Base-by-base conservation (phyloP, 2,329 filamentous ascomycete genomes). In the Colletotrichum tanaceti region DNA sequence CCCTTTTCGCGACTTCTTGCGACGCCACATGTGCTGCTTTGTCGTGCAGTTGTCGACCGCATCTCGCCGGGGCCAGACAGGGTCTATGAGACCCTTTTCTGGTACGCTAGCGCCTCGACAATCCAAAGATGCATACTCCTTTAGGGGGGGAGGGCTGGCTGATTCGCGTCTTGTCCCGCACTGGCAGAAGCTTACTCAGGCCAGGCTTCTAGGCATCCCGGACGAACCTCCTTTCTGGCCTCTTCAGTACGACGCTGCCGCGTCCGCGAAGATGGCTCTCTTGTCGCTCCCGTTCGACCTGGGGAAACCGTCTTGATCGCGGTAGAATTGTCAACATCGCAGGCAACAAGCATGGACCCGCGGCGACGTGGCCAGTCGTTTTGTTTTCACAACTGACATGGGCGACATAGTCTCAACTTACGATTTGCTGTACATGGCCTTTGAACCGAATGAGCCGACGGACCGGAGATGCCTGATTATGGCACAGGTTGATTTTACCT, bases 1-100 rank as follows among this genome's bases (percentile, higher is more conserved):
- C 49, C 70, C 73, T 71, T 71, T 50, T 71, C 43, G 3, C 73
- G 67, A 75, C 71, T 71, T 70, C 53, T 71, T 39, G 3, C 73
- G 67, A 75, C 71, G 58, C 58, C 58, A 68, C 64, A 63, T 70
- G 66, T 22, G 39, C 28, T 49, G 41, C 18, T 53, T 22, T 53
- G 32, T 39, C 62, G 39, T 20, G 35, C 50, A 52, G 43, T 32
- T 1, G 28, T 28, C 54, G 61, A 52, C 43, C 62, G 44, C 55
- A 61, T 22, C 44, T 61, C 38, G 50, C 62, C 55, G 20, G 49
- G 38, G 62, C 49, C 16, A 65, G 55, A 41, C 62, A 66, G 63
- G 63, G 62, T 32, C 57, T 61, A 13, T 35, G 44, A n/a, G 41
- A 57, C 14, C 18, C 18, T 46, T 39, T 10, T 32, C 11, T 65